Evolutionary conservation across 73 alveolate genomes (phyloP).

Genomic region (Paramecium octaurelia): DNA sequence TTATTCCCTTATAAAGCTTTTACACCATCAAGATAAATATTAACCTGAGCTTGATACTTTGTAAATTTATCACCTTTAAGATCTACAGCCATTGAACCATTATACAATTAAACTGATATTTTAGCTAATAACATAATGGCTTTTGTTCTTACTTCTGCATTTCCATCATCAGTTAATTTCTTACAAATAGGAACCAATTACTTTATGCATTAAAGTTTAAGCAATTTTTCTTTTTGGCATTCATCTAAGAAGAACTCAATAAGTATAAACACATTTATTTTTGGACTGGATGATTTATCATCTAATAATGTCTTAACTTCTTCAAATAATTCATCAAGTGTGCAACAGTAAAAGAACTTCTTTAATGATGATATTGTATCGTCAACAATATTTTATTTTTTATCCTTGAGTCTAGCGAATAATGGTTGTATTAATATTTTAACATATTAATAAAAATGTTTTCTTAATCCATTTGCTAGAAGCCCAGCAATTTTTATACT

Average conservation of each 20-base stretch:
- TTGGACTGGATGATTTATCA: neutral
- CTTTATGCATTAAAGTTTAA: neutral
- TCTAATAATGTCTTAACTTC: neutral
- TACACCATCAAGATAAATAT: neutral
- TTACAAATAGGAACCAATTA: neutral
- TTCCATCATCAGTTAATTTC: neutral
- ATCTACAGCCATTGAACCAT: neutral
- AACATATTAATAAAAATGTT: neutral
- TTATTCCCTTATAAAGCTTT: neutral
- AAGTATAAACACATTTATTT: neutral
- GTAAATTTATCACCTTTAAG: slow-evolving; percentile 1
- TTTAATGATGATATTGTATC: neutral
- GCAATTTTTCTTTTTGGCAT: neutral
- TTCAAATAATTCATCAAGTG: slow-evolving; percentile 20
- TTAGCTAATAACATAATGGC: neutral
- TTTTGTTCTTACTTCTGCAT: slow-evolving; percentile 13
- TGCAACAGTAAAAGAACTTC: neutral
- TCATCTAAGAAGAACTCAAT: neutral
- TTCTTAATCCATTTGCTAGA: neutral
- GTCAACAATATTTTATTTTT: neutral
- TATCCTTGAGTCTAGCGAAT: neutral
- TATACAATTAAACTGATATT: neutral
- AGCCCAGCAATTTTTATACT: neutral
- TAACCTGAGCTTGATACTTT: neutral
- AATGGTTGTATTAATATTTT: neutral